Base-by-base conservation (phyloP, 257 asterid genomes). In the Nicotiana paniculata region DNA sequence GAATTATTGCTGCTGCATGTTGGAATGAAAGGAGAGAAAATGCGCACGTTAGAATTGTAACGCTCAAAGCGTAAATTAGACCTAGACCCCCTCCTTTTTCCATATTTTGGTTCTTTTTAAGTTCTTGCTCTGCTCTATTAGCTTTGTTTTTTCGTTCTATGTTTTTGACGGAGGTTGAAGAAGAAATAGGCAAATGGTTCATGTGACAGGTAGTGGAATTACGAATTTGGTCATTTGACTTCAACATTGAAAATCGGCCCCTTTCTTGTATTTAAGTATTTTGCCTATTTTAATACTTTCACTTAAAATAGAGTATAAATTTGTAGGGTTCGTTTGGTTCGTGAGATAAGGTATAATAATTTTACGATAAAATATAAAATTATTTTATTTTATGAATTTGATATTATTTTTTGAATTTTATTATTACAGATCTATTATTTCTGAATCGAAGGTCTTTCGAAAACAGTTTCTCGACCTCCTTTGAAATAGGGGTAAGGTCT, bases 1-100 rank as follows among this genome's bases (percentile, higher is more conserved):
- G 61, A 13, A 72, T 6, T 24, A 58, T 32, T 72, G 3, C 37
- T 51, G 35, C 1, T 11, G 39, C 16, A 6, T 13, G 62, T n/a
- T 74, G 79, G 35, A 74, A 3, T 3, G 65, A 8, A 21, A 79
- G 57, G 66, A 80, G 35, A 4, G 76, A 4, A 58, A 79, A 67
- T 82, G 92, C 87, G 91, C 92, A 92, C 79, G 90, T 89, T 88
- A 94, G 77, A 77, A 90, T 78, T 1, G 88, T 74, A 72, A 85
- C 67, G 58, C 70, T 10, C 26, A 72, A 72, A 0, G 92, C 87
- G 90, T 76, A 88, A 32, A 82, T 66, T 88, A 92, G 87, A 80
- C 54, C 21, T 87, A 92, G 61, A 83, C 88, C 85, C 65, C 80
- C 85, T 84, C 90, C 86, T 53, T 85, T 84, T 82, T 76, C 75